Conservation (phyloP, 2,329 filamentous ascomycete genomes). For the Neonectria hederae region DNA sequence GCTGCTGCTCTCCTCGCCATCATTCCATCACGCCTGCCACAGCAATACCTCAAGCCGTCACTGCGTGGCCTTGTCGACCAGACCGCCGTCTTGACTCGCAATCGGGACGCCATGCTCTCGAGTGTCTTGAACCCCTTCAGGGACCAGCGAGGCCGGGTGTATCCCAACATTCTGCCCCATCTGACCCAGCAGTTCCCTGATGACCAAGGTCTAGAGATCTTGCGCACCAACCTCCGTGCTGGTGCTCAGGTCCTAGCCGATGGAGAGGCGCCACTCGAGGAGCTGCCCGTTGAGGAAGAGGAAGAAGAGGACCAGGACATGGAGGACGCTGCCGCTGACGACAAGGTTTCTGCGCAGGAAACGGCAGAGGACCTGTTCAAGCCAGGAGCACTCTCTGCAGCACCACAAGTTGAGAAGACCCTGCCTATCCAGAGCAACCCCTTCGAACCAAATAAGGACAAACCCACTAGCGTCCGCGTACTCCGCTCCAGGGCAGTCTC, state of each 20-base stretch:
- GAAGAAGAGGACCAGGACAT: conserved; percentile 51
- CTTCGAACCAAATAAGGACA: conserved; percentile 44
- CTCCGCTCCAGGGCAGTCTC: conserved; percentile 39
- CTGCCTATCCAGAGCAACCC: conserved; percentile 49
- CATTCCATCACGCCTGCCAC: conserved; percentile 71
- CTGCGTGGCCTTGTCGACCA: conserved; percentile 81
- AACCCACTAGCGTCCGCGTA: conserved; percentile 18
- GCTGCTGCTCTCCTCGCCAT: conserved; percentile 70
- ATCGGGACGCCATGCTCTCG: conserved; percentile 78
- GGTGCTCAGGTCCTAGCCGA: conserved; percentile 39
- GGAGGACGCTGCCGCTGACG: conserved; percentile 50
- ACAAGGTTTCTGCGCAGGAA: conserved; percentile 43
- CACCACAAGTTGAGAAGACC: conserved; percentile 35
- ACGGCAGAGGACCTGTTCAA: conserved; percentile 34
- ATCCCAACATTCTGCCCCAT: conserved; percentile 82
- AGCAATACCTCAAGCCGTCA: conserved; percentile 73
- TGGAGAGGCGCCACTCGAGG: conserved; percentile 34
- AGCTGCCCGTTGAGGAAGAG: conserved; percentile 39
- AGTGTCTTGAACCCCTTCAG: conserved; percentile 83
- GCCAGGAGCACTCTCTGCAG: conserved; percentile 30
- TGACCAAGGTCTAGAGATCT: conserved; percentile 74
- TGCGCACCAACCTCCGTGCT: conserved; percentile 68
- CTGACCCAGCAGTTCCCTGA: conserved; percentile 72
- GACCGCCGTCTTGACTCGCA: conserved; percentile 76
- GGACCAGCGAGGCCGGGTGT: conserved; percentile 68